Evolutionary conservation across 2,329 filamentous ascomycete genomes (phyloP), one percentile per base, ranked within the genome.

Genomic region (Alternaria gansuensis): DNA sequence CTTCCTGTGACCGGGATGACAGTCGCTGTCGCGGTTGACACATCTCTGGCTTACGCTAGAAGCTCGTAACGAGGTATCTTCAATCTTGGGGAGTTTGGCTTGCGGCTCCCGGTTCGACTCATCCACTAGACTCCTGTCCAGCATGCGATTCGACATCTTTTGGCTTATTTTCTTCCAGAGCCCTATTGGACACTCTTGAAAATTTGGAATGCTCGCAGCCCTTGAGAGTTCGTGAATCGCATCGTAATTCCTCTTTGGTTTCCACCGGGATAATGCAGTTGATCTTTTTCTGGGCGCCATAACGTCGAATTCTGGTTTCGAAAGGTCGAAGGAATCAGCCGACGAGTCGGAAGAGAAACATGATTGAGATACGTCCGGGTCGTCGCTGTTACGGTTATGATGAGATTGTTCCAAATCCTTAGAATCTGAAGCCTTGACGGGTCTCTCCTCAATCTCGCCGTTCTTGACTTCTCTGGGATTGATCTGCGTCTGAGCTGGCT

Each of bases 321-420:
- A 21, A 43, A 26, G 33, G 14, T 57, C 31, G 28, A 33, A 21
- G 4, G 54, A 51, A 29, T 33, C 24, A 24, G n/a, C 13, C 5
- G 54, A 57, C 6, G 46, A 57, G 21, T 57, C 54, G 1, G 54
- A 57, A 26, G 54, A 57, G 31, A 51, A 57, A 17, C 46, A 51
- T 28, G 52, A 55, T 17, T 41, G 28, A 7, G 39, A 21, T 24
- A 23, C 37, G 23, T 31, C 39, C 21, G 21, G 24, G 10, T 50
- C 37, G 10, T 50, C 17, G 11, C 26, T 29, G 26, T 39, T 40
- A 13, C 46, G 8, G 4, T 23, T 17, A 2, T 34, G 17, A 46
- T 24, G 17, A 46, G 29, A 48, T 8, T 36, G 29, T 1, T 17
- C 44, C n/a, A 26, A 33, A 34, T 36, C 21, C 7, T 8, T 4